phyloP scores from a whole-genome alignment of 2,329 filamentous ascomycete species.

The Pseudogymnoascus sp. region DNA sequence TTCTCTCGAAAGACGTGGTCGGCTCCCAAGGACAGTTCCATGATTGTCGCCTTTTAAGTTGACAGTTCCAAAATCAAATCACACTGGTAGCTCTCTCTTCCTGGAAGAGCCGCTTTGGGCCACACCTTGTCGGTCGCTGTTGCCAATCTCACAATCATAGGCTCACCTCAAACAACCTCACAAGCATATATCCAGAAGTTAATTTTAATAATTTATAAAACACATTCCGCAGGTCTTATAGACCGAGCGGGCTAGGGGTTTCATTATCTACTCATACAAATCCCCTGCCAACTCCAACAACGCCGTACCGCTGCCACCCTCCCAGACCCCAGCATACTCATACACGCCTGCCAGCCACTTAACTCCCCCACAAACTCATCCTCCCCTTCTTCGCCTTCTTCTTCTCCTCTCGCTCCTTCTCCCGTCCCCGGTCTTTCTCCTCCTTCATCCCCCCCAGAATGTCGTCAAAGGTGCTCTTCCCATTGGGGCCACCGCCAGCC shows the following conservation, averaged over 20 bases:
- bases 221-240: not conserved
- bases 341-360: not conserved
- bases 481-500: not conserved
- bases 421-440: slow-evolving; percentile 34
- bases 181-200: not conserved
- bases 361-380: slow-evolving; percentile 14
- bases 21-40: not conserved
- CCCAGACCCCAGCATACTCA: not conserved
- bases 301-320: not conserved
- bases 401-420: slow-evolving; percentile 21
- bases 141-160: too few relatives aligned
- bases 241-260: not conserved
- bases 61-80: not conserved
- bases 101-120: not conserved
- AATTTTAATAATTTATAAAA: not conserved
- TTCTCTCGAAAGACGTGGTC: not conserved
- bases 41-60: not conserved
- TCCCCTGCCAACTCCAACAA: slow-evolving; percentile 3
- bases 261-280: not conserved
- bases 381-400: slow-evolving; percentile 34
- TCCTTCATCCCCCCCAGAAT: slow-evolving; percentile 35
- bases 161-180: not conserved
- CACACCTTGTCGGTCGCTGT: not conserved
- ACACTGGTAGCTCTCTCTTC: not conserved
- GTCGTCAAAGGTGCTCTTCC: slow-evolving; percentile 39